These are phyloP conservation scores for Panicum hallii DNA, from an alignment of 202 grass and related monocot genomes.

Conservation along the genomic window DNA sequence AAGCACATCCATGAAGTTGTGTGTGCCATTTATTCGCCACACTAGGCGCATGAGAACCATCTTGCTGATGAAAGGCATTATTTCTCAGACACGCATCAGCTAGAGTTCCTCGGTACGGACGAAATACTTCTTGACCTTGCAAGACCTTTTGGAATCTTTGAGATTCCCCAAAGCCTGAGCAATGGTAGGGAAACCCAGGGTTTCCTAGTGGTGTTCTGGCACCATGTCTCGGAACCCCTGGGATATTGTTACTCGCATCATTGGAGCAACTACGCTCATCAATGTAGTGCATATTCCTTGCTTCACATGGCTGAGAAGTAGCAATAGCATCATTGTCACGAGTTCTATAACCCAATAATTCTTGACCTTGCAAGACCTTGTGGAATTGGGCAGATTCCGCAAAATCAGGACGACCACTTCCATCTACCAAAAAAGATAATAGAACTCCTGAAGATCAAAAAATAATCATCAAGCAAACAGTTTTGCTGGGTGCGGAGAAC, in stretches of 20 bases:
- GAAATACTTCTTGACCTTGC: constrained; percentile 99
- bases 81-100: constrained; percentile 52
- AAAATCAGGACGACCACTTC: constrained; percentile 72
- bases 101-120: constrained; percentile 54
- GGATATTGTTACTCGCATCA: constrained; percentile 51
- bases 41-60: constrained; percentile 39
- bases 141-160: constrained; percentile 97
- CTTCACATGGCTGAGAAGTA: constrained; percentile 62
- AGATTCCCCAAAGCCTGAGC: constrained; percentile 90
- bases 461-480: neutral
- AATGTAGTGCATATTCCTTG: constrained; percentile 59
- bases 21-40: constrained; percentile 47
- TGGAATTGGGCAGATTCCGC: constrained; percentile 82
- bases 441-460: neutral
- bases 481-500: neutral
- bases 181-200: constrained; percentile 62
- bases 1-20: constrained; percentile 45
- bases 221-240: constrained; percentile 58
- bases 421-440: constrained; percentile 53
- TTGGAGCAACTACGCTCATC: constrained; percentile 57
- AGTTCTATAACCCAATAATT: constrained; percentile 82
- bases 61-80: constrained; percentile 52
- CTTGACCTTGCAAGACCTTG: constrained; percentile 99
- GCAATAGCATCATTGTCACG: constrained; percentile 56
- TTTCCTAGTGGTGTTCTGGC: constrained; percentile 52